These are phyloP conservation scores for Pseudogymnoascus sp. DNA, from an alignment of 2,329 filamentous ascomycete species.

Conservation along the genomic window DNA sequence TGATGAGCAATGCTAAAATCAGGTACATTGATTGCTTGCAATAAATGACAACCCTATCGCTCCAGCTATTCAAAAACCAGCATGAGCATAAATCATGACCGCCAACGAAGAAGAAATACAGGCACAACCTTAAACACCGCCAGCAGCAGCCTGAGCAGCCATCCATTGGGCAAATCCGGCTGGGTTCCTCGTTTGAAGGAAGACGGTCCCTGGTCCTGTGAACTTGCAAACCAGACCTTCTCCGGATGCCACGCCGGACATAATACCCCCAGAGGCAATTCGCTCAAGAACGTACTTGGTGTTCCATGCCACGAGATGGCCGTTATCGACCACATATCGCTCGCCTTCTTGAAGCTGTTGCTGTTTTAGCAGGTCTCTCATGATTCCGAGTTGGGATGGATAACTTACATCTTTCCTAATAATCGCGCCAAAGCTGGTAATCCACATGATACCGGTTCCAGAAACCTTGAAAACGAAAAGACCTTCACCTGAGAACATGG, in stretches of 20 bases:
- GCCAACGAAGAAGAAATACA: neutral
- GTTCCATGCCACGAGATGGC: constrained; percentile 94
- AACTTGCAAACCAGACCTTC: constrained; percentile 96
- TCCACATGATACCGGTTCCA: constrained; percentile 76
- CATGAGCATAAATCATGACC: neutral
- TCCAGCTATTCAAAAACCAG: neutral
- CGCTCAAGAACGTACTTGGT: constrained; percentile 88
- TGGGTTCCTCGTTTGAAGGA: constrained; percentile 85
- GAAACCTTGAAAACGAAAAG: constrained; percentile 82
- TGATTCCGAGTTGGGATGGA: neutral
- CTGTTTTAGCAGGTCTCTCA: constrained; percentile 13
- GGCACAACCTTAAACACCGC: neutral
- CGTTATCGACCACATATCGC: constrained; percentile 87
- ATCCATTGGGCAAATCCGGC: constrained; percentile 39
- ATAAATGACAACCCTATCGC: neutral
- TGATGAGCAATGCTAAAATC: neutral
- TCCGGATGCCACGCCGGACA: constrained; percentile 73
- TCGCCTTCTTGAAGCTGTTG: constrained; percentile 56
- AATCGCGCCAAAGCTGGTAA: constrained; percentile 90
- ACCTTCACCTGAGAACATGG: constrained; percentile 89
- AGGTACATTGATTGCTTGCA: constrained; percentile 9
- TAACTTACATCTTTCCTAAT: constrained; percentile 80
- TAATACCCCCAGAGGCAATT: constrained; percentile 80
- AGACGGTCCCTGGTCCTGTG: constrained; percentile 82
- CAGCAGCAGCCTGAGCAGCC: constrained; percentile 21